phyloP scores from a whole-genome alignment of 2,329 filamentous ascomycete species.

The Bipolaris cookei region DNA sequence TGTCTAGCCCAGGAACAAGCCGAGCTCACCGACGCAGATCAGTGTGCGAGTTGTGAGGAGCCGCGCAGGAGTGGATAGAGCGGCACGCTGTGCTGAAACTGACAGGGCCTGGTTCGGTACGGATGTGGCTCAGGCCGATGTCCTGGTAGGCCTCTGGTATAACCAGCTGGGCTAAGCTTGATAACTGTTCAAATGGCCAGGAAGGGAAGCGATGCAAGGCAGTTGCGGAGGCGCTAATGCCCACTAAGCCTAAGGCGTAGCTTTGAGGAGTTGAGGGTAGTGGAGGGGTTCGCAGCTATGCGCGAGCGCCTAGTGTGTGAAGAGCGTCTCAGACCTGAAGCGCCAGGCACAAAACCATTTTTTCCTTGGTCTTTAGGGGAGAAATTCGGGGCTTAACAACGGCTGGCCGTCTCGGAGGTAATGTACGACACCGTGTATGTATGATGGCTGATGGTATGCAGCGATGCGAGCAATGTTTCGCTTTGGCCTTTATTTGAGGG shows the following conservation, averaged over 20 bases:
- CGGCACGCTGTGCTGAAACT: constrained; percentile 48
- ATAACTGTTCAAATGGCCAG: constrained; percentile 37
- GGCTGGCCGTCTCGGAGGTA: constrained; percentile 22
- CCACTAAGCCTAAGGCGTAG: constrained; percentile 23
- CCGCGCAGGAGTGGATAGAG: constrained; percentile 37
- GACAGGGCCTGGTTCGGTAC: constrained; percentile 36
- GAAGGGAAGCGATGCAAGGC: constrained; percentile 31
- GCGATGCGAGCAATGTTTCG: constrained; percentile 28
- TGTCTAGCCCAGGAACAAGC: constrained; percentile 32
- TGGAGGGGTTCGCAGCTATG: constrained; percentile 37
- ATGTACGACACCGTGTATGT: constrained; percentile 26
- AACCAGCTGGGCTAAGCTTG: constrained; percentile 36
- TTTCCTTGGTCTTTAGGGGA: constrained; percentile 30
- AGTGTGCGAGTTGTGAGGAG: constrained; percentile 40
- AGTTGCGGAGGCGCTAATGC: constrained; percentile 34
- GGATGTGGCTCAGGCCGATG: constrained; percentile 47
- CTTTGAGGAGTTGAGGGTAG: constrained; percentile 27
- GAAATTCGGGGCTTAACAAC: constrained; percentile 27
- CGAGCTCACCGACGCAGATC: constrained; percentile 39
- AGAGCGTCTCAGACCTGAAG: constrained; percentile 50
- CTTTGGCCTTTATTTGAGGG: constrained; percentile 2
- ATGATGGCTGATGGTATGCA: constrained; percentile 24
- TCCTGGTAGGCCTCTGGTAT: constrained; percentile 40
- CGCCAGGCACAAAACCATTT: constrained; percentile 48
- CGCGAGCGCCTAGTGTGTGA: constrained; percentile 44